Conservation (phyloP, 306 rosid genomes). For the Sophora flavescens region DNA sequence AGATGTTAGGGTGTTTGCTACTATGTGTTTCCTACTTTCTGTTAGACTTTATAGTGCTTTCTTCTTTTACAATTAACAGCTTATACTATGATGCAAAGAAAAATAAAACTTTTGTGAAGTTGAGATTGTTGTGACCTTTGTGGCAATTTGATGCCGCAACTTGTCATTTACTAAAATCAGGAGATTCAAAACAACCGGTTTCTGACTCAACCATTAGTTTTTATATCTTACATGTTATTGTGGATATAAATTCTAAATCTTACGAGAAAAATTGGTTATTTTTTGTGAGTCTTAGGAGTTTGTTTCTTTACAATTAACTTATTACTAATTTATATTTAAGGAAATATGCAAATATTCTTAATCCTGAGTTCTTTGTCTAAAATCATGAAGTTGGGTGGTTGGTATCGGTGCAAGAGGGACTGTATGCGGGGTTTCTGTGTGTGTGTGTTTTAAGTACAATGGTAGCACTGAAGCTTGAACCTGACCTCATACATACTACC, state of each 20-base stretch:
- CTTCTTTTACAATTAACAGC: conserved; percentile 12
- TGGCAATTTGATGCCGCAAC: conserved; percentile 9
- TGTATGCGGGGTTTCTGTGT: not conserved
- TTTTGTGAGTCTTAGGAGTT: not conserved
- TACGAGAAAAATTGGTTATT: not conserved
- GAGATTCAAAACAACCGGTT: conserved; percentile 1
- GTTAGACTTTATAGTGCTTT: not conserved
- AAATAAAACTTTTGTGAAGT: not conserved
- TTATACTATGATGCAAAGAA: not conserved
- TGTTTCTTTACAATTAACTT: conserved; percentile 29
- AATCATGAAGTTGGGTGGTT: conserved; percentile 23
- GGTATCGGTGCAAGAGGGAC: not conserved
- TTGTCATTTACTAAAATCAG: conserved; percentile 4
- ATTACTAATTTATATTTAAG: not conserved
- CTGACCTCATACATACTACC: too few relatives aligned
- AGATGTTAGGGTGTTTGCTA: conserved; percentile 8
- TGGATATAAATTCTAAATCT: conserved; percentile 15
- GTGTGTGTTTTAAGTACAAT: too few relatives aligned
- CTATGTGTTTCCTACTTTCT: conserved; percentile 1
- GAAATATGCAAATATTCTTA: not conserved
- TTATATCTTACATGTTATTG: not conserved
- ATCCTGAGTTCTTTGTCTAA: not conserved
- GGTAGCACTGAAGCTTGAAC: too few relatives aligned
- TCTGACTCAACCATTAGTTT: conserved; percentile 18
- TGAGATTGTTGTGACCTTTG: not conserved